These are phyloP conservation scores for Fusarium nygamai DNA, from an alignment of 2,329 filamentous ascomycete species.

Conservation along the genomic window DNA sequence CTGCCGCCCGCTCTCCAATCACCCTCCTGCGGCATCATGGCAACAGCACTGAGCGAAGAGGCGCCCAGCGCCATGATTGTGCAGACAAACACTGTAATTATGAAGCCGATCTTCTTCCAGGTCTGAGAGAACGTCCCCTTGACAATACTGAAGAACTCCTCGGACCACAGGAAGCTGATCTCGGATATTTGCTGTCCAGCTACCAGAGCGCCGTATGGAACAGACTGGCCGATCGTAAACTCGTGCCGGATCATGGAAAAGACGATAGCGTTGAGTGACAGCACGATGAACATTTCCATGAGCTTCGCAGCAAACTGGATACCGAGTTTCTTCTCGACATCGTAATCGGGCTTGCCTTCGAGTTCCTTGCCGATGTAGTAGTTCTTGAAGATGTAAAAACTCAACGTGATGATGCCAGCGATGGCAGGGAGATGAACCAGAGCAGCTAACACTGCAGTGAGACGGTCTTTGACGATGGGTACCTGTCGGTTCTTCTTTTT, in stretches of 20 bases:
- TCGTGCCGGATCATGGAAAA: slow-evolving; percentile 35
- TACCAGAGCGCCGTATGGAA: slow-evolving; percentile 33
- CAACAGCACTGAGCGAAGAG: slow-evolving; percentile 34
- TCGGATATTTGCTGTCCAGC: slow-evolving; percentile 35
- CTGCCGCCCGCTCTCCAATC: slow-evolving; percentile 34
- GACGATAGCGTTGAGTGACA: slow-evolving; percentile 29
- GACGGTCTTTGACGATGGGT: slow-evolving; percentile 32
- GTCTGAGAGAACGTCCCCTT: slow-evolving; percentile 24
- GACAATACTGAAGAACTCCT: slow-evolving; percentile 32
- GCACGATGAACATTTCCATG: slow-evolving; percentile 36
- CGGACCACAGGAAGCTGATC: slow-evolving; percentile 36
- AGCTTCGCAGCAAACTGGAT: slow-evolving; percentile 35
- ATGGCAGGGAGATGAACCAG: slow-evolving; percentile 32
- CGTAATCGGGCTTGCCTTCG: slow-evolving; percentile 24
- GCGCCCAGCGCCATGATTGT: slow-evolving; percentile 31
- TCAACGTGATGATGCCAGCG: slow-evolving; percentile 24
- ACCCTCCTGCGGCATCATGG: slow-evolving; percentile 37
- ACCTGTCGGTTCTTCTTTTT: slow-evolving; percentile 15
- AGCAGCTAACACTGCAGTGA: slow-evolving; percentile 22
- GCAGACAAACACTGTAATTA: slow-evolving; percentile 17
- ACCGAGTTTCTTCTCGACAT: slow-evolving; percentile 33
- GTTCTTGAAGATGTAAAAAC: slow-evolving; percentile 38
- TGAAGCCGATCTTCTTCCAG: slow-evolving; percentile 34
- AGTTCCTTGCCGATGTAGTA: slow-evolving; percentile 39
- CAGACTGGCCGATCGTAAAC: slow-evolving; percentile 27